Evolutionary conservation across 306 rosid genomes (phyloP).

Genomic region (Glycine tomentella): DNA sequence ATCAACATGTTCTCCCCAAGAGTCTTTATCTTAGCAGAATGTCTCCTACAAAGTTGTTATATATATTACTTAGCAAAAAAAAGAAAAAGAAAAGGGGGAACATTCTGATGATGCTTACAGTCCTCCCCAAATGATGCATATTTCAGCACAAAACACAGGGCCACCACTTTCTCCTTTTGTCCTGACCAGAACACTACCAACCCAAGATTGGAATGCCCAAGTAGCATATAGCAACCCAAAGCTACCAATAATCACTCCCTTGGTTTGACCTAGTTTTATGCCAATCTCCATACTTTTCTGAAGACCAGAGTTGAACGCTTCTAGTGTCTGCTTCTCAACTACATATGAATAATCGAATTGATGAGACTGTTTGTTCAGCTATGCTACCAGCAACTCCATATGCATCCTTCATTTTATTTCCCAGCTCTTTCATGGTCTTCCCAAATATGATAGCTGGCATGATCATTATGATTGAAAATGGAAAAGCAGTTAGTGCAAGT

Average conservation of each 20-base stretch:
- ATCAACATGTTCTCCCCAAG: background rate
- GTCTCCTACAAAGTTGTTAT: background rate
- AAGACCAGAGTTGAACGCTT: slow-evolving; percentile 64
- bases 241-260: slow-evolving; percentile 82
- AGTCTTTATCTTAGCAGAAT: too few relatives aligned
- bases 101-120: slow-evolving; percentile 56
- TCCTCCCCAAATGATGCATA: slow-evolving; percentile 79
- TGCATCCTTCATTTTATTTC: slow-evolving; percentile 56
- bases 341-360: slow-evolving; percentile 74
- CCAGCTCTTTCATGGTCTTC: slow-evolving; percentile 61
- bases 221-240: slow-evolving; percentile 71
- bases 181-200: slow-evolving; percentile 68
- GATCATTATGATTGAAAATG: slow-evolving; percentile 69
- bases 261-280: slow-evolving; percentile 70
- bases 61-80: background rate
- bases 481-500: slow-evolving; percentile 74
- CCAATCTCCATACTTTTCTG: slow-evolving; percentile 63
- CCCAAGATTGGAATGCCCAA: slow-evolving; percentile 87
- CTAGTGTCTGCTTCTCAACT: slow-evolving; percentile 69
- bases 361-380: slow-evolving; percentile 87
- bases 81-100: background rate
- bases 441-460: slow-evolving; percentile 76
- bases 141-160: slow-evolving; percentile 64
- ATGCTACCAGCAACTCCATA: slow-evolving; percentile 77
- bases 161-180: slow-evolving; percentile 76